Evolutionary conservation across 116 monocot species (phyloP), one percentile per base, ranked within the genome.

Genomic region (Papilionanthe hybrid): DNA sequence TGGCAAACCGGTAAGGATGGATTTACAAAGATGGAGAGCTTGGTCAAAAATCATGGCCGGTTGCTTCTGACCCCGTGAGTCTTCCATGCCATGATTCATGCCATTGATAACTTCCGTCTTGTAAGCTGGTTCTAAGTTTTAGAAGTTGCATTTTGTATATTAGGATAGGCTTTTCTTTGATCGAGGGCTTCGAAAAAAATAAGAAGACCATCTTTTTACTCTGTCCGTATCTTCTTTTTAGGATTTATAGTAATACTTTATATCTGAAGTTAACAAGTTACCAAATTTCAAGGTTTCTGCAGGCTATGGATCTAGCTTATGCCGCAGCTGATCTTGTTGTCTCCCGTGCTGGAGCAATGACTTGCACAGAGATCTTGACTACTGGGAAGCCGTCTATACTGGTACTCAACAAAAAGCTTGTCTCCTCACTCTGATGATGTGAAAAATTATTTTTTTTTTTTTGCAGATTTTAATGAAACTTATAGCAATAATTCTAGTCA

Each of bases 381-480:
- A 89, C 89, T 57, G 89, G 89, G 32, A 89, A 89, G 68, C 89
- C 89, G 7, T 80, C 86, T 69, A 83, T 89, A 79, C 75, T 89
- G 86, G 86, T 89, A 89, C 23, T 43, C n/a, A 75, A 11, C 6
- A 1, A 20, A 45, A 72, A 55, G 15, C 28, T 50, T 28, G 29
- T 29, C 22, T 55, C 11, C 53, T 29, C 30, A 53, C 55, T 75
- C 53, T 55, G 55, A 55, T 29, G 47, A 25, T 29, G 17, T 18
- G 22, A 0, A 55, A 55, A 29, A 27, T 30, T 32, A 1, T 73
- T 9, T 20, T 73, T 42, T 43, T 73, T 32, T 32, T 32, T 32
- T 72, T 5, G 15, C 72, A 72, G 28, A 42, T 42, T 19, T 72
- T 44, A 43, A n/a, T 44, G 44, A 73, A 73, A n/a, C 1, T 73